Base-by-base conservation (phyloP, 2,329 filamentous ascomycete species). In the Aspergillus sp. region DNA sequence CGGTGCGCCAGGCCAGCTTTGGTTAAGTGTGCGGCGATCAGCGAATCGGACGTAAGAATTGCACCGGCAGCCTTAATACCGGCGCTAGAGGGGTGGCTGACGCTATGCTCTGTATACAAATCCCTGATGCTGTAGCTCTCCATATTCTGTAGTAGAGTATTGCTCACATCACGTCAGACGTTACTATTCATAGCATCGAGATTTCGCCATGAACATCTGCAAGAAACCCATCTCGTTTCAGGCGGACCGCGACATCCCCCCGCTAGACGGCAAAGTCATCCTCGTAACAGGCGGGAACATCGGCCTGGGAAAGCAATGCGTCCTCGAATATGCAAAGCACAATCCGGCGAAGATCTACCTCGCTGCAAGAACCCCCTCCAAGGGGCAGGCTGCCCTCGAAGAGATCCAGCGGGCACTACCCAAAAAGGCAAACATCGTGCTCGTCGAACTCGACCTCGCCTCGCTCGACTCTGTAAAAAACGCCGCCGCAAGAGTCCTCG, bases 381-480 rank as follows among this genome's bases (percentile, higher is more conserved):
- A 48, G 9, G 46, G n/a, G 15, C 46, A 48, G 15, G 19, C 46
- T 6, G 46, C 46, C 13, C 9, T 48, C 13, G 46, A 48, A 7
- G 49, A 51, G 49, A 34, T 41, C 34, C 34, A 41, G 34, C 5
- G 15, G 11, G 34, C 34, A 13, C 51, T 54, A 11, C 53, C 53
- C 8, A 23, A 15, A 13, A 34, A 31, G 7, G 30, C 51, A n/a
- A 43, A 31, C 3, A 46, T 55, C 28, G 13, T 19, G 5, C 19
- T 48, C 25, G 19, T 56, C 3, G 41, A 54, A 25, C 52, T 54
- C 17, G 48, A 58, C 11, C 55, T 59, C 23, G 15, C 48, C 28
- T 52, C 48, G 2, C 17, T 53, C 1, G 49, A 46, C 15, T 47
- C 48, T 2, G 49, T 58, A 7, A 28, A 34, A 7, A n/a, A 19